These are phyloP conservation scores for Kwoniella bestiolae DNA, from an alignment of 768 basidiomycete species.

Conservation along the genomic window DNA sequence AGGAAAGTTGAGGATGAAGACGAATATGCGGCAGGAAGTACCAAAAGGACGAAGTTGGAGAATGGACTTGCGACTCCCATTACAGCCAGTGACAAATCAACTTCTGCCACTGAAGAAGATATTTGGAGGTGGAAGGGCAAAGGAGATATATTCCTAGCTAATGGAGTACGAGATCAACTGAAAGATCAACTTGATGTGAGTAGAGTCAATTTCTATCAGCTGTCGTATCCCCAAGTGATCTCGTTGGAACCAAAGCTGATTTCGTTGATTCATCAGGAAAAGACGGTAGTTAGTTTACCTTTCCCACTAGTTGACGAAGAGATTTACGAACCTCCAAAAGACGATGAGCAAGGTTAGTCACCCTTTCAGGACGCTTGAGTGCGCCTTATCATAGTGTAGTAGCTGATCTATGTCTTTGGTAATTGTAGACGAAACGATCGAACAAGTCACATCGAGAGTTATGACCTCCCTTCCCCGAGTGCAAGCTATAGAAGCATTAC, in stretches of 20 bases:
- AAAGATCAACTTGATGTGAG: slow-evolving; percentile 36
- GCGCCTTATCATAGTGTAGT: too few species aligned
- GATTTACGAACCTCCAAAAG: slow-evolving; percentile 54
- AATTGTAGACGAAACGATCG: slow-evolving; percentile 49
- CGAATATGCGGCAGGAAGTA: neutral
- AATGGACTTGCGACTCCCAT: neutral
- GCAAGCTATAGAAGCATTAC: slow-evolving; percentile 54
- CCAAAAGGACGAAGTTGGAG: slow-evolving; percentile 11
- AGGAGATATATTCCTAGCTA: slow-evolving; percentile 53
- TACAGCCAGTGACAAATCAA: neutral
- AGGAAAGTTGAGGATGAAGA: slow-evolving; percentile 4
- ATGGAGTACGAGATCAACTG: slow-evolving; percentile 42
- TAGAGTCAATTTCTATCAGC: neutral
- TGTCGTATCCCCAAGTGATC: too few species aligned
- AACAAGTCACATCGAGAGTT: slow-evolving; percentile 47
- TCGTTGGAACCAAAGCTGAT: too few species aligned
- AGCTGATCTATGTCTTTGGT: slow-evolving; percentile 15
- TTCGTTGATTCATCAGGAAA: slow-evolving; percentile 17
- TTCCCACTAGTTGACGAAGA: slow-evolving; percentile 55
- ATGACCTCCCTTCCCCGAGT: slow-evolving; percentile 44
- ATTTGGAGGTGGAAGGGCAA: slow-evolving; percentile 25
- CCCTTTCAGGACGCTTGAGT: too few species aligned
- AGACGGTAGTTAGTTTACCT: slow-evolving; percentile 29
- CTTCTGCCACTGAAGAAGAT: neutral
- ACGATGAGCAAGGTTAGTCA: slow-evolving; percentile 41